phyloP scores from a whole-genome alignment of 1,284 basidiomycete genomes.

The Cutaneotrichosporon sp. region DNA sequence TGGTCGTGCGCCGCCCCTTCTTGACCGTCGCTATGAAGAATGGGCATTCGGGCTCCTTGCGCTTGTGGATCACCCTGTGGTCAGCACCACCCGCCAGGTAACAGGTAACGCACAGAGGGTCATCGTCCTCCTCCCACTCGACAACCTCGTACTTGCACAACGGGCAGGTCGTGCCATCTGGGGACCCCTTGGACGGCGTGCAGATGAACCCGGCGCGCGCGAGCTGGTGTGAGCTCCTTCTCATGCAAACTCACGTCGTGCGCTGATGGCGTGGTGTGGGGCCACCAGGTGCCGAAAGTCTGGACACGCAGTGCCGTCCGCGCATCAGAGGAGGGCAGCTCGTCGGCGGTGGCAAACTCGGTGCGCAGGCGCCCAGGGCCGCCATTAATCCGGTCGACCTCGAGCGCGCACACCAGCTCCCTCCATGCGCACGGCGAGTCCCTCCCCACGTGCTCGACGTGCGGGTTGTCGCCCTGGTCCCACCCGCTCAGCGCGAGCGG shows the following conservation, averaged over 20 bases:
- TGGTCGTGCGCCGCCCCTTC: constrained; percentile 10
- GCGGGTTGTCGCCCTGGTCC: constrained; percentile 77
- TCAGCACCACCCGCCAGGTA: constrained; percentile 3
- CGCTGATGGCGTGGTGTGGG: constrained; percentile 69
- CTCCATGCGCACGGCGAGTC: constrained; percentile 77
- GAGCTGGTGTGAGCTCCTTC: constrained; percentile 59
- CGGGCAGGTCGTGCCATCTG: constrained; percentile 72
- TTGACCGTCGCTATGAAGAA: constrained; percentile 43
- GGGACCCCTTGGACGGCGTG: constrained; percentile 63
- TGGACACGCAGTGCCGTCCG: constrained; percentile 69
- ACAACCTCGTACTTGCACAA: constrained; percentile 72
- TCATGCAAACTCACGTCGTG: constrained; percentile 60
- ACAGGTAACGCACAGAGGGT: constrained; percentile 61
- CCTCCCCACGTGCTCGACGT: constrained; percentile 66
- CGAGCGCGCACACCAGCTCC: constrained; percentile 66
- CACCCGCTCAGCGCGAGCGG: constrained; percentile 73
- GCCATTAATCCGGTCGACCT: constrained; percentile 38
- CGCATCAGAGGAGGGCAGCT: constrained; percentile 64
- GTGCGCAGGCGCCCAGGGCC: constrained; percentile 51
- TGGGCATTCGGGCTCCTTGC: constrained; percentile 43
- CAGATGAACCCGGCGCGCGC: constrained; percentile 79
- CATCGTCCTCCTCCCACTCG: constrained; percentile 77
- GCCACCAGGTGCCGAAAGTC: constrained; percentile 71
- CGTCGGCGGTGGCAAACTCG: constrained; percentile 60
- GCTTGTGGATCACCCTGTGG: constrained; percentile 32